Evolutionary conservation across 345 rosid species (phyloP).

Genomic region (Clausena lansium): DNA sequence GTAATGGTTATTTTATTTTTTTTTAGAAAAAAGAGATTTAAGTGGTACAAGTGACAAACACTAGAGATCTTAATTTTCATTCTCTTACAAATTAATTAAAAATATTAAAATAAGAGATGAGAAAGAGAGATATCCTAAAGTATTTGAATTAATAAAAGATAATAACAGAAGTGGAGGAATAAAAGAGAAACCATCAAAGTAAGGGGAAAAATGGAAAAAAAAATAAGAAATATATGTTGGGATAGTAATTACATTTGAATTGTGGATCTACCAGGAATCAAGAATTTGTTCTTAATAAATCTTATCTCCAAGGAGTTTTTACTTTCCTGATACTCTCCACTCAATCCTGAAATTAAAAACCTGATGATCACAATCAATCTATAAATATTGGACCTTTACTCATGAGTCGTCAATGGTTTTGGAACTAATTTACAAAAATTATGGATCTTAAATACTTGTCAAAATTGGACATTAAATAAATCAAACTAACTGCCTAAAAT

Average conservation of each 20-base stretch:
- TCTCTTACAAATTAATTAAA: no score
- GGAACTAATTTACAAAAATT: not conserved
- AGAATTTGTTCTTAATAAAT: not conserved
- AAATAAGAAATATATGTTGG: not conserved
- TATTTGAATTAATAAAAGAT: no score
- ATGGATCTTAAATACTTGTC: not conserved
- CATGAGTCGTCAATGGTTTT: not conserved
- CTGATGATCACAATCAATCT: not conserved
- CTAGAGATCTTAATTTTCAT: no score
- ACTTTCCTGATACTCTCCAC: not conserved
- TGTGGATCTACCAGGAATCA: not conserved
- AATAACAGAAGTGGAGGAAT: no score
- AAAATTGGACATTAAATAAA: not conserved
- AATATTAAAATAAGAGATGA: no score
- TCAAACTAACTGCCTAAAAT: not conserved
- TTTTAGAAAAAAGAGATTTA: no score
- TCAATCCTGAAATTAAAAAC: not conserved
- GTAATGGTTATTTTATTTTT: no score
- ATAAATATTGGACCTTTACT: no score
- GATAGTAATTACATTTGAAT: no score
- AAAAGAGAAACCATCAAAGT: not conserved
- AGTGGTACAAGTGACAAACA: no score
- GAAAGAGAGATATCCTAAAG: no score
- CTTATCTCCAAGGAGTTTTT: not conserved
- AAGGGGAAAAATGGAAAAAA: no score